These are phyloP conservation scores for Gossypium thurberi DNA, from an alignment of 345 rosid species.

Conservation along the genomic window DNA sequence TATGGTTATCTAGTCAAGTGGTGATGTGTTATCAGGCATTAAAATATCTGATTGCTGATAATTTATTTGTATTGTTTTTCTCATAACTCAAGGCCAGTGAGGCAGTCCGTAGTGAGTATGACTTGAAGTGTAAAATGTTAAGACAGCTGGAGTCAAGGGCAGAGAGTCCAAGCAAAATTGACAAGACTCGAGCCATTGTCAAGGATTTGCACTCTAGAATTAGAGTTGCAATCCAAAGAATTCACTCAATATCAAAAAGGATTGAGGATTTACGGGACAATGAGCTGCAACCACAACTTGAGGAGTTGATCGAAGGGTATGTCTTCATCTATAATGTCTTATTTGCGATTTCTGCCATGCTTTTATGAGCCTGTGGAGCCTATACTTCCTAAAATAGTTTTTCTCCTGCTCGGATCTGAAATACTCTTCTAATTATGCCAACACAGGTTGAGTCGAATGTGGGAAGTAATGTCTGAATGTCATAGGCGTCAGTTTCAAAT, in stretches of 20 bases:
- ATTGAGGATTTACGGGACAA: conserved; percentile 87
- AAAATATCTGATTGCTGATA: not conserved
- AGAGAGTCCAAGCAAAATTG: conserved; percentile 42
- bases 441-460: conserved; percentile 85
- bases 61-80: not conserved
- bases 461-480: conserved; percentile 91
- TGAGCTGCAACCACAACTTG: conserved; percentile 97
- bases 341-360: not conserved
- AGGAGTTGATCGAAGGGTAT: conserved; percentile 91
- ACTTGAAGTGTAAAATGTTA: conserved; percentile 48
- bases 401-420: not conserved
- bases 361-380: not conserved
- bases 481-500: conserved; percentile 66
- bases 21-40: not conserved
- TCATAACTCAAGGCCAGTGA: conserved; percentile 63
- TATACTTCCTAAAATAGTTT: not conserved
- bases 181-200: conserved; percentile 79
- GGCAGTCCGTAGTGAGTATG: conserved; percentile 64
- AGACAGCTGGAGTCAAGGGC: conserved; percentile 72
- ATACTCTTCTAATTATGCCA: not conserved
- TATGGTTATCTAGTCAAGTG: not conserved
- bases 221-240: conserved; percentile 87
- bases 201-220: conserved; percentile 94
- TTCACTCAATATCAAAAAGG: conserved; percentile 75
- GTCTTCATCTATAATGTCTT: not conserved